A percentile compares a stretch with the other conserved stretches of the same genome.
These are phyloP conservation scores for Stephanodiscus triporus DNA, from an alignment of 108 stramenopile genomes.

Conservation along the genomic window DNA sequence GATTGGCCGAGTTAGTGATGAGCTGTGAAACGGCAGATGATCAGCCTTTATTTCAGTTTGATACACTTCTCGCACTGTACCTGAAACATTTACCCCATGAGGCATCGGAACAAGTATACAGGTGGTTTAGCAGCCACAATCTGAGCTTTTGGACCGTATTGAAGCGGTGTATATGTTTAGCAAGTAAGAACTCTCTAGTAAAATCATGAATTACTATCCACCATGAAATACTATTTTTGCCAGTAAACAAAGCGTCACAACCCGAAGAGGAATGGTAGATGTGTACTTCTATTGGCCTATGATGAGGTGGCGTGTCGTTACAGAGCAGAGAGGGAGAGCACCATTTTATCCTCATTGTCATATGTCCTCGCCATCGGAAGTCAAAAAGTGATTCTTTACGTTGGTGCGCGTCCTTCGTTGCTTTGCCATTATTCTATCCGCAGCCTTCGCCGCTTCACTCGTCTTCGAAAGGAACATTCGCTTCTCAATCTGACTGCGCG, in stretches of 20 bases:
- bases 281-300: too few relatives aligned
- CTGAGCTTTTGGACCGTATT: too few relatives aligned
- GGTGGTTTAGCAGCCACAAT: too few relatives aligned
- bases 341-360: slow-evolving; percentile 2
- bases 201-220: too few relatives aligned
- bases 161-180: too few relatives aligned
- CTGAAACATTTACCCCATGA: too few relatives aligned
- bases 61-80: too few relatives aligned
- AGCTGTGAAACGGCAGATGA: slow-evolving; percentile 20
- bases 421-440: slow-evolving; percentile 66
- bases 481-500: slow-evolving; percentile 77
- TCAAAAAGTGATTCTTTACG: slow-evolving; percentile 82
- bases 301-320: background rate
- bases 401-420: slow-evolving; percentile 71
- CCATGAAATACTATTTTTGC: too few relatives aligned
- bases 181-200: too few relatives aligned
- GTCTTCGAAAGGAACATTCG: slow-evolving; percentile 72
- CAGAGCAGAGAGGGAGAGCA: background rate
- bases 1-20: slow-evolving; percentile 40
- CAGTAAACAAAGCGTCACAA: too few relatives aligned
- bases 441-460: slow-evolving; percentile 73
- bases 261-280: too few relatives aligned
- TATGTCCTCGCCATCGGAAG: slow-evolving; percentile 72
- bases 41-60: background rate
- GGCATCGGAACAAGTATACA: too few relatives aligned